phyloP scores from a whole-genome alignment of 225 moss, liverwort and hornwort species.

The Asterella californica region DNA sequence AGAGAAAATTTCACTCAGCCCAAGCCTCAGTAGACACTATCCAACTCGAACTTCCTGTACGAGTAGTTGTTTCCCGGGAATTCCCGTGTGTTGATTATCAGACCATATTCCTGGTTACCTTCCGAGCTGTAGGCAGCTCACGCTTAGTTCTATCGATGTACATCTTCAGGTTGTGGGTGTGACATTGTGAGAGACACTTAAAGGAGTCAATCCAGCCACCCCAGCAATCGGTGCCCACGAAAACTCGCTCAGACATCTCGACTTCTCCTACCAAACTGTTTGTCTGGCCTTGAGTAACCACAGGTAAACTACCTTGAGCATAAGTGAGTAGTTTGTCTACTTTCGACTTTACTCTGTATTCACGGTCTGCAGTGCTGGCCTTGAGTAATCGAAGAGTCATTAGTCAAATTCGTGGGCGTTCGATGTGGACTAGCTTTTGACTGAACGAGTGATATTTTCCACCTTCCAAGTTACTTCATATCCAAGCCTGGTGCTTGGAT shows the following conservation, averaged over 20 bases:
- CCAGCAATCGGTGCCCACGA: background rate
- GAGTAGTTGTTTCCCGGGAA: background rate
- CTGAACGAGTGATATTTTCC: background rate
- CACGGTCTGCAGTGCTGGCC: too few relatives aligned
- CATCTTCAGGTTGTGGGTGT: slow-evolving; percentile 8
- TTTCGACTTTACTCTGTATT: background rate
- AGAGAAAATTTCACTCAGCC: background rate
- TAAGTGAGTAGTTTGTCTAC: background rate
- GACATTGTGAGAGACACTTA: too few relatives aligned
- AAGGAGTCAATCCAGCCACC: too few relatives aligned
- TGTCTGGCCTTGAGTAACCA: background rate
- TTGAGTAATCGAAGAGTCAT: background rate
- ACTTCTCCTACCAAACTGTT: background rate
- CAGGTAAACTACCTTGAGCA: background rate
- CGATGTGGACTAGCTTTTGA: background rate
- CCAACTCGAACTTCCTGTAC: background rate
- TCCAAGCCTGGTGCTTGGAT: background rate
- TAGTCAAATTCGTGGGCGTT: too few relatives aligned
- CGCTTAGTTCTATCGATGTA: background rate
- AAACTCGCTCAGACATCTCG: background rate
- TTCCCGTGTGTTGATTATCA: background rate
- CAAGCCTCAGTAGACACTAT: too few relatives aligned
- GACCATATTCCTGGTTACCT: background rate
- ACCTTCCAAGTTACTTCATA: background rate
- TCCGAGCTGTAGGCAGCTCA: slow-evolving; percentile 8